Percentiles rank a stretch among this genome's conserved stretches.
Evolutionary conservation across 805 yeast genomes (phyloP).

Genomic region (Candida arabinofermentans): DNA sequence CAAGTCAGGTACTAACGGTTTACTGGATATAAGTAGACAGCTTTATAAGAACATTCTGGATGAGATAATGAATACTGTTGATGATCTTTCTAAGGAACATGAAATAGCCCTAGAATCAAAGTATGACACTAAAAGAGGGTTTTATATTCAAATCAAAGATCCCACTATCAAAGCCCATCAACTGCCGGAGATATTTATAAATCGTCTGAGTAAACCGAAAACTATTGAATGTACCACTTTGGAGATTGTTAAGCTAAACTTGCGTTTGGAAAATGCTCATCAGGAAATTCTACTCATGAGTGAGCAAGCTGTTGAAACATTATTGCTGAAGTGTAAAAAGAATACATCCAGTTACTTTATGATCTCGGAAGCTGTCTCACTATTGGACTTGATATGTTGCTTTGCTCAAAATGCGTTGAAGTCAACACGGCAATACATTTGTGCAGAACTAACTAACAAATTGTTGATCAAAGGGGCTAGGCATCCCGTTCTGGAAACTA

Average conservation of each 20-base stretch:
- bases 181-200: constrained; percentile 35
- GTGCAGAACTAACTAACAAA: constrained; percentile 37
- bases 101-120: constrained; percentile 27
- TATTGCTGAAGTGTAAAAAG: constrained; percentile 24
- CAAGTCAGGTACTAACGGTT: constrained; percentile 40
- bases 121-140: constrained; percentile 37
- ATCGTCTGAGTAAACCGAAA: constrained; percentile 24
- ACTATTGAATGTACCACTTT: constrained; percentile 38
- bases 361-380: constrained; percentile 40
- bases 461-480: constrained; percentile 31
- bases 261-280: constrained; percentile 36
- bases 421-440: constrained; percentile 18
- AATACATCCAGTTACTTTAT: constrained; percentile 36
- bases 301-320: constrained; percentile 34
- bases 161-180: neutral
- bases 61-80: constrained; percentile 31
- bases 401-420: constrained; percentile 26
- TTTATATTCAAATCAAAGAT: constrained; percentile 31
- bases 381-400: constrained; percentile 35
- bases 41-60: constrained; percentile 35
- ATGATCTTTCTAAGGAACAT: constrained; percentile 20
- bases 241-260: constrained; percentile 36
- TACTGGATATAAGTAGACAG: constrained; percentile 41
- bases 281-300: constrained; percentile 40
- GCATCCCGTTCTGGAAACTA: constrained; percentile 39